A percentile compares a stretch with the other conserved stretches of the same genome.
These are phyloP conservation scores for Starmera pachycereana DNA, from an alignment of 805 yeast genomes.

Conservation along the genomic window DNA sequence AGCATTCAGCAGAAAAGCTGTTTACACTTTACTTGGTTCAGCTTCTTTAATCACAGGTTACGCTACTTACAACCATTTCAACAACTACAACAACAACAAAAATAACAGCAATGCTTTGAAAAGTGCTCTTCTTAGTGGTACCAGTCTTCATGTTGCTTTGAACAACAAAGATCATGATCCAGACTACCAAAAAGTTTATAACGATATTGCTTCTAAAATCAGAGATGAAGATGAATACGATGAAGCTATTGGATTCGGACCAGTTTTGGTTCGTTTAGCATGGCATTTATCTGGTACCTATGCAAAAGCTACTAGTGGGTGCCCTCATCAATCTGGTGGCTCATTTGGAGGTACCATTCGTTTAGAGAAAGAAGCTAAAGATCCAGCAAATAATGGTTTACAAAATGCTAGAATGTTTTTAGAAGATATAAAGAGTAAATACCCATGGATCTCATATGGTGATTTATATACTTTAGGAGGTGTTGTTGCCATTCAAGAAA, in stretches of 20 bases:
- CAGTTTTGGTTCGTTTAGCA: constrained; percentile 67
- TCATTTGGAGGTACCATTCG: constrained; percentile 62
- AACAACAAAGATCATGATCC: constrained; percentile 22
- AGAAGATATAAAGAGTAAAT: constrained; percentile 43
- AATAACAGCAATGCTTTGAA: constrained; percentile 16
- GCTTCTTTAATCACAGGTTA: constrained; percentile 23
- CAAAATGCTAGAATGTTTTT: constrained; percentile 41
- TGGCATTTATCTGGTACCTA: constrained; percentile 88
- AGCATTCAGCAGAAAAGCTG: constrained; percentile 13
- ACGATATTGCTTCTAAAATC: constrained; percentile 58
- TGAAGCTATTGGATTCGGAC: constrained; percentile 63
- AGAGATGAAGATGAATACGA: constrained; percentile 50
- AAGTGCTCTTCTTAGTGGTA: constrained; percentile 25
- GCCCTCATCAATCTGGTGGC: constrained; percentile 39
- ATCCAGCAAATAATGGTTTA: constrained; percentile 41
- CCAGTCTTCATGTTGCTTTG: constrained; percentile 24
- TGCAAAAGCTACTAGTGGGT: constrained; percentile 40
- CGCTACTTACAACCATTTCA: constrained; percentile 13
- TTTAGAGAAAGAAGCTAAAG: constrained; percentile 44
- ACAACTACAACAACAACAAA: constrained; percentile 10
- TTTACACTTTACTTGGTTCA: constrained; percentile 18
- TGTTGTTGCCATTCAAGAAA: constrained; percentile 65
- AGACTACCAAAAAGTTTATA: constrained; percentile 59
- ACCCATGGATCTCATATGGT: constrained; percentile 67
- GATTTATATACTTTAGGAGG: constrained; percentile 78